Evolutionary conservation across 2,329 filamentous ascomycete genomes (phyloP).

Genomic region (Cordyceps fumosorosea): DNA sequence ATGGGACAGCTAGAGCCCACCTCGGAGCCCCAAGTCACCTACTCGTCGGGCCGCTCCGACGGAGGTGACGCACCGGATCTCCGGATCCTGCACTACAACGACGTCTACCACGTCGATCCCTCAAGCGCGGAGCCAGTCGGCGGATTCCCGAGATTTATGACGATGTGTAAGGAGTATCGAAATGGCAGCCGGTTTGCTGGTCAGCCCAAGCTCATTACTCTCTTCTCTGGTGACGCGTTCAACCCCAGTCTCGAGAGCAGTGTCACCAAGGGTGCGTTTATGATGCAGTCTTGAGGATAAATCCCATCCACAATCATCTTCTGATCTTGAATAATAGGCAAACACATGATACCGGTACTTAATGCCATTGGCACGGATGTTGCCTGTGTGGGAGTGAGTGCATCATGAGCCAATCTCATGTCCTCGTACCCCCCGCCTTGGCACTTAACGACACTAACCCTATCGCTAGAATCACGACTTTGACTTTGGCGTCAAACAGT

Average conservation of each 20-base stretch:
- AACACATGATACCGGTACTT: slow-evolving; percentile 82
- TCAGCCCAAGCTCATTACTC: slow-evolving; percentile 62
- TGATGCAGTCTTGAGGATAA: neutral
- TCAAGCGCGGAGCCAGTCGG: slow-evolving; percentile 75
- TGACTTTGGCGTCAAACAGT: slow-evolving; percentile 82
- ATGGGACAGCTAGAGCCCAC: slow-evolving; percentile 6
- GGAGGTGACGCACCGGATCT: slow-evolving; percentile 52
- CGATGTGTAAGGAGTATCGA: slow-evolving; percentile 69
- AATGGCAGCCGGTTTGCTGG: slow-evolving; percentile 51
- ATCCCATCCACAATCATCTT: neutral
- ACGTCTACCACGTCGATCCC: slow-evolving; percentile 82
- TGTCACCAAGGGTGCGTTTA: slow-evolving; percentile 66
- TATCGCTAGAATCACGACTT: slow-evolving; percentile 74
- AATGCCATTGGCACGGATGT: slow-evolving; percentile 72
- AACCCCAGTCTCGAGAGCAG: slow-evolving; percentile 86
- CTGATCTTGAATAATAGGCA: slow-evolving; percentile 34
- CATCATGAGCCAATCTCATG: neutral
- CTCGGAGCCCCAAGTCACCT: slow-evolving; percentile 13
- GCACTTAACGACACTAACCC: neutral
- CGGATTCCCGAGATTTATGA: slow-evolving; percentile 74
- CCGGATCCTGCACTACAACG: slow-evolving; percentile 84
- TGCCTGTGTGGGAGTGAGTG: slow-evolving; percentile 71
- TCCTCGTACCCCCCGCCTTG: neutral
- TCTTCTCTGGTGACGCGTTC: slow-evolving; percentile 90
- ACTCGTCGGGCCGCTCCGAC: slow-evolving; percentile 15